Percentiles rank a stretch among this genome's conserved stretches.
Evolutionary conservation across 2,329 filamentous ascomycete species (phyloP).

Genomic region (Pestalotiopsis sp.): DNA sequence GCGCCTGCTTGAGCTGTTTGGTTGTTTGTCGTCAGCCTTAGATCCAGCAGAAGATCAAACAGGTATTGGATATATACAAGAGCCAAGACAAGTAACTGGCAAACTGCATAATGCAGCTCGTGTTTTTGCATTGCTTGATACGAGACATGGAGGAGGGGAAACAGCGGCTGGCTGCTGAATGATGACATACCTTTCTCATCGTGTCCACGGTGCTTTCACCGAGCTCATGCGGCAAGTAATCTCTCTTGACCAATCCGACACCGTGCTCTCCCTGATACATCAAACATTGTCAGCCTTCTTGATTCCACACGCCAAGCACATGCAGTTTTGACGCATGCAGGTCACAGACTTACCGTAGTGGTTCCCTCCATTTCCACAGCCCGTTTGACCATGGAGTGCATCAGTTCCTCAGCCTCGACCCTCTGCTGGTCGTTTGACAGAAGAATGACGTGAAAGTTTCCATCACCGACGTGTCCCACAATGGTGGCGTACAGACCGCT

Average conservation of each 20-base stretch:
- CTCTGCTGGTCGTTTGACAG: conserved; percentile 68
- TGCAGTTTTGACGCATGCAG: conserved; percentile 3
- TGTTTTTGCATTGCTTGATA: background rate
- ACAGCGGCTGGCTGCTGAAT: background rate
- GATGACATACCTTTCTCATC: conserved; percentile 72
- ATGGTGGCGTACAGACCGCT: conserved; percentile 63
- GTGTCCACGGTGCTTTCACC: conserved; percentile 74
- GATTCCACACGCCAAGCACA: background rate
- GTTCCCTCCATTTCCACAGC: conserved; percentile 85
- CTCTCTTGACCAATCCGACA: conserved; percentile 80
- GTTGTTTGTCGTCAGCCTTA: background rate
- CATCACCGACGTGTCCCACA: conserved; percentile 74
- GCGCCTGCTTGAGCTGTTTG: conserved; percentile 72
- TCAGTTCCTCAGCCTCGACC: conserved; percentile 66
- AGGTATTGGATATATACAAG: background rate
- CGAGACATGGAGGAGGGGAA: background rate
- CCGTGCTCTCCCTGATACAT: conserved; percentile 71
- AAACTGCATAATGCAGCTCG: background rate
- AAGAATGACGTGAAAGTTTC: conserved; percentile 73
- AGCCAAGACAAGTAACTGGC: conserved; percentile 3
- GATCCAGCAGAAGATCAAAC: background rate
- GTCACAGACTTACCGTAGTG: conserved; percentile 58
- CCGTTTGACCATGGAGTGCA: conserved; percentile 83
- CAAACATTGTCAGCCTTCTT: conserved; percentile 8
- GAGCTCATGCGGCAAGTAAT: conserved; percentile 79